Evolutionary conservation across 2,329 filamentous ascomycete species (phyloP).

Genomic region (Lachnellula cervina): DNA sequence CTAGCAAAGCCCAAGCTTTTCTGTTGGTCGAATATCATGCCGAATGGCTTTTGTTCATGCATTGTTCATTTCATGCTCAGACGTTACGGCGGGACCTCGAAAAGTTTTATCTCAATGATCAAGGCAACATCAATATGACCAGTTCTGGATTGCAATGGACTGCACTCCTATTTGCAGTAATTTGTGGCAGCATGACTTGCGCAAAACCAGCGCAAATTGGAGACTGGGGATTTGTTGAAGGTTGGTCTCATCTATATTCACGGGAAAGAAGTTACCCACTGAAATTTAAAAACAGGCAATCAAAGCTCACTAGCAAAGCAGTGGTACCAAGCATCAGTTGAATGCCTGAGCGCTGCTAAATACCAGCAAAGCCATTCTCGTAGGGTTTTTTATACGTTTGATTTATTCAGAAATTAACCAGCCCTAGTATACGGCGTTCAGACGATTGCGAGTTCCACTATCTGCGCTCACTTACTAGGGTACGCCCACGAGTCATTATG

Average conservation of each 20-base stretch:
- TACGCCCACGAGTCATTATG: neutral
- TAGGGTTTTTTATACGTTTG: neutral
- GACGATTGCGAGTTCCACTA: conserved; percentile 43
- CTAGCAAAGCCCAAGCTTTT: conserved; percentile 12
- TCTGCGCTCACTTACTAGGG: conserved; percentile 44
- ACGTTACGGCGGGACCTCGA: conserved; percentile 36
- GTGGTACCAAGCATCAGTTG: conserved; percentile 42
- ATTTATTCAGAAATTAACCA: neutral
- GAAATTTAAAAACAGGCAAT: conserved; percentile 26
- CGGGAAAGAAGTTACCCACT: neutral
- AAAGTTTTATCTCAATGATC: conserved; percentile 33
- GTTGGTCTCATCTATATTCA: neutral
- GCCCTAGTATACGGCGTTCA: conserved; percentile 37
- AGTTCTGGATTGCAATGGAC: conserved; percentile 41
- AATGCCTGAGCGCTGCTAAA: conserved; percentile 42
- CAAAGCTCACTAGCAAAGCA: conserved; percentile 37
- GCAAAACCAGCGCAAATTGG: conserved; percentile 33
- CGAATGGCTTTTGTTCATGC: conserved; percentile 17
- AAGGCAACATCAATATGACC: conserved; percentile 31
- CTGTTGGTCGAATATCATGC: conserved; percentile 15
- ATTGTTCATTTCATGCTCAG: conserved; percentile 23
- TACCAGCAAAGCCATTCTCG: conserved; percentile 40
- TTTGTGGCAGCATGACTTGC: conserved; percentile 40
- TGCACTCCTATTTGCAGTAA: conserved; percentile 40
- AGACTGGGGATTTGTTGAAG: conserved; percentile 40